Evolutionary conservation across 2,329 filamentous ascomycete genomes (phyloP).

Genomic region (Fusarium sp.): DNA sequence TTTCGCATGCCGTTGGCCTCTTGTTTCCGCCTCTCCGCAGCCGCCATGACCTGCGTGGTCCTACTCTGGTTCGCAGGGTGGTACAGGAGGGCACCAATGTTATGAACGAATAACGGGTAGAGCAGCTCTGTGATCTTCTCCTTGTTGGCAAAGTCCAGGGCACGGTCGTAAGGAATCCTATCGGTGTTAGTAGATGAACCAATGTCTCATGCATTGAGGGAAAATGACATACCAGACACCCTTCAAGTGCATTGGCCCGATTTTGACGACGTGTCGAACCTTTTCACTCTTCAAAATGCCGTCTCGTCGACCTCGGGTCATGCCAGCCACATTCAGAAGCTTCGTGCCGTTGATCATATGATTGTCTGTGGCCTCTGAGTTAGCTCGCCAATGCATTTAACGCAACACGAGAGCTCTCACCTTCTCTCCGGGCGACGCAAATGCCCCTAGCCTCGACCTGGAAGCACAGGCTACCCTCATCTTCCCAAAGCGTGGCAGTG

Average conservation of each 20-base stretch:
- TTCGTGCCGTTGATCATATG: slow-evolving; percentile 99
- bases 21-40: slow-evolving; percentile 80
- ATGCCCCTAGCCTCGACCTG: slow-evolving; percentile 97
- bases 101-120: slow-evolving; percentile 97
- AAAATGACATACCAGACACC: slow-evolving; percentile 83
- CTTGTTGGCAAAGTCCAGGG: slow-evolving; percentile 99
- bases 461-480: slow-evolving; percentile 97
- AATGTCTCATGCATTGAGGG: slow-evolving; percentile 31
- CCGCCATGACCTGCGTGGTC: slow-evolving; percentile 88
- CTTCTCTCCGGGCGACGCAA: slow-evolving; percentile 93
- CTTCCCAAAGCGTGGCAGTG: slow-evolving; percentile 97
- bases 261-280: slow-evolving; percentile 95
- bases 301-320: slow-evolving; percentile 95
- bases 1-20: slow-evolving; percentile 75
- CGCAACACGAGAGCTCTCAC: slow-evolving; percentile 59
- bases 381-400: slow-evolving; percentile 2
- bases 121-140: slow-evolving; percentile 97
- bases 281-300: slow-evolving; percentile 99
- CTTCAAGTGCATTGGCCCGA: slow-evolving; percentile 98
- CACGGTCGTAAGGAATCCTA: slow-evolving; percentile 97
- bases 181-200: slow-evolving; percentile 39
- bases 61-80: slow-evolving; percentile 89
- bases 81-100: slow-evolving; percentile 93
- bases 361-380: slow-evolving; percentile 72
- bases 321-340: slow-evolving; percentile 94